phyloP scores from a whole-genome alignment of 2,329 filamentous ascomycete species.

The Nakataea oryzae region DNA sequence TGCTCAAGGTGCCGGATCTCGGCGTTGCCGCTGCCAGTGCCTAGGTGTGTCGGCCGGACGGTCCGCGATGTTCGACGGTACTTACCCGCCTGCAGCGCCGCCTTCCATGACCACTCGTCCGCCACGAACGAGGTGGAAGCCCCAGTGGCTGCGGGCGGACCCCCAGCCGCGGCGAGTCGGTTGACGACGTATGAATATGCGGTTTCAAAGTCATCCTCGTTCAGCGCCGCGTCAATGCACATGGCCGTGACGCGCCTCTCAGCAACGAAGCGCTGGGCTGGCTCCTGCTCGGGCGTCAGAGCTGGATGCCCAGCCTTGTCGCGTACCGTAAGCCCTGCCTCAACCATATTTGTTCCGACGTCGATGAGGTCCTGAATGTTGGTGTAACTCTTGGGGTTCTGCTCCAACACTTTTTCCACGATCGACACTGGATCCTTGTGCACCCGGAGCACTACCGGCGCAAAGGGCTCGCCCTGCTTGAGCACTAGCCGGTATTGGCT shows the following conservation, averaged over 20 bases:
- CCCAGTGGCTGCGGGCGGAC: slow-evolving; percentile 3
- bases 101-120: slow-evolving; percentile 69
- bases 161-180: slow-evolving; percentile 33
- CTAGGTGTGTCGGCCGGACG: slow-evolving; percentile 33
- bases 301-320: slow-evolving; percentile 16
- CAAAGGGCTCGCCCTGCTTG: slow-evolving; percentile 71
- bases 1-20: slow-evolving; percentile 67
- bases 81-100: slow-evolving; percentile 67
- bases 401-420: slow-evolving; percentile 61
- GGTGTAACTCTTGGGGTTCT: slow-evolving; percentile 66
- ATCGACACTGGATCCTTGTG: slow-evolving; percentile 66
- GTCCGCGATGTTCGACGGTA: slow-evolving; percentile 50
- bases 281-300: slow-evolving; percentile 15
- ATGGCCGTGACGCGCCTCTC: slow-evolving; percentile 65
- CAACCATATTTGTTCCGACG: slow-evolving; percentile 57
- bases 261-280: slow-evolving; percentile 24
- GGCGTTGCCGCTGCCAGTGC: slow-evolving; percentile 47
- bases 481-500: slow-evolving; percentile 69
- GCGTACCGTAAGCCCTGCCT: slow-evolving; percentile 38
- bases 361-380: slow-evolving; percentile 62
- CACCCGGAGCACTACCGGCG: slow-evolving; percentile 67
- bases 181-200: slow-evolving; percentile 77
- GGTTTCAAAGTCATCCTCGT: slow-evolving; percentile 74
- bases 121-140: slow-evolving; percentile 7
- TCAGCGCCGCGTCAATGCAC: slow-evolving; percentile 68